Evolutionary conservation across 2,329 filamentous ascomycete species (phyloP).

Genomic region (Trichoderma atrobrunneum): DNA sequence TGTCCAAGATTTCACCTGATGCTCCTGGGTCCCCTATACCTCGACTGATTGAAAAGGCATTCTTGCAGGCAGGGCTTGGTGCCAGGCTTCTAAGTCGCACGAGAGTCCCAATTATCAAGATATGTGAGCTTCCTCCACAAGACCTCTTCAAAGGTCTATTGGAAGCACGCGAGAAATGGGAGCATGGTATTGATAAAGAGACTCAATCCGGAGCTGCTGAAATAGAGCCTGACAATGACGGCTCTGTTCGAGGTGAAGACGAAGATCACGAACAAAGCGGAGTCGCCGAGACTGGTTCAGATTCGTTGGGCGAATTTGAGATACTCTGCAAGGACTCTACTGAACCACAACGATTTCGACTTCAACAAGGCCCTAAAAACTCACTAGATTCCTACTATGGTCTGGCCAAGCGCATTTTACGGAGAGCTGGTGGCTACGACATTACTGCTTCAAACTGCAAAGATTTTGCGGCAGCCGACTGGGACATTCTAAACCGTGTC

Average conservation of each 20-base stretch:
- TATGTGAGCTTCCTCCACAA: constrained; percentile 68
- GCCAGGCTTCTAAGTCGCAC: constrained; percentile 75
- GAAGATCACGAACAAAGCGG: constrained; percentile 19
- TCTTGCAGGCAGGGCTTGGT: constrained; percentile 70
- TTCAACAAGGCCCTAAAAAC: constrained; percentile 44
- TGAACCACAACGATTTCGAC: constrained; percentile 27
- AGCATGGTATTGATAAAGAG: constrained; percentile 50
- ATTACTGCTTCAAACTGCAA: constrained; percentile 45
- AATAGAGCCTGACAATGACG: constrained; percentile 34
- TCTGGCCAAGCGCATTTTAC: constrained; percentile 48
- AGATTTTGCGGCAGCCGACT: constrained; percentile 45
- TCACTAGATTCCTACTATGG: constrained; percentile 47
- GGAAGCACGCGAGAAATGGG: constrained; percentile 69
- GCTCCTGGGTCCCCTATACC: constrained; percentile 62
- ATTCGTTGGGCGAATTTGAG: constrained; percentile 23
- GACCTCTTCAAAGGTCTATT: constrained; percentile 59
- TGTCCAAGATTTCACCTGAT: constrained; percentile 53
- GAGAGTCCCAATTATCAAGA: constrained; percentile 81
- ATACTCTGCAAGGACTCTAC: constrained; percentile 22
- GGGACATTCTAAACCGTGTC: constrained; percentile 49
- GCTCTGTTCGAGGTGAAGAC: constrained; percentile 22
- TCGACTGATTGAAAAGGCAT: constrained; percentile 69
- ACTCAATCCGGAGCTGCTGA: constrained; percentile 33
- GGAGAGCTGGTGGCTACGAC: constrained; percentile 49
- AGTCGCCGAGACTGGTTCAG: constrained; percentile 11